Base-by-base conservation (phyloP, 306 rosid genomes). In the Urtica urens region DNA sequence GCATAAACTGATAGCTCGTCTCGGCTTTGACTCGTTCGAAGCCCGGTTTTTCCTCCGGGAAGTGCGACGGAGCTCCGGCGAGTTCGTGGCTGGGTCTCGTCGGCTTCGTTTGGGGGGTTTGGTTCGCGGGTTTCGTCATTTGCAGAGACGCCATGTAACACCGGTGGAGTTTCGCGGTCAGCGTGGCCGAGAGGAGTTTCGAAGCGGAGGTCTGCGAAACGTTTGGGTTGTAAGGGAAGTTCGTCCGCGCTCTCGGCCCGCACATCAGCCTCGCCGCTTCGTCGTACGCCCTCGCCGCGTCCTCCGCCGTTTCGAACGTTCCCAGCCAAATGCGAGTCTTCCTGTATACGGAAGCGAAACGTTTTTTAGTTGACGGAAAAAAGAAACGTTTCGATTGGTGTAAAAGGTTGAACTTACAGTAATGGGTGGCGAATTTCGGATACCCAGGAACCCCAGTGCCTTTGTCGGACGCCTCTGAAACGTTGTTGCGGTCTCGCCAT, bases 391-490 rank as follows among this genome's bases (percentile, higher is more conserved):
- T 58, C 55, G 20, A 41, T 2, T 10, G 21, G 49, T n/a, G n/a
- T n/a, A n/a, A n/a, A n/a, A n/a, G n/a, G n/a, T 42, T 55, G 14
- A 12, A 51, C 94, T 71, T 77, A 90, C 97, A 90, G 60, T 20
- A 90, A 69, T 17, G 97, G 97, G 51, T 90, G 97, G 29, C 97
- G 88, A 62, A 90, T 90, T 68, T 90, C 97, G 0, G 97, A 90
- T 53, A 90, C 97, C 97, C 97, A 90, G 41, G 97, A 90, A 47
- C 97, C 97, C 97, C 97, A 90, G 23, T 90, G 97, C 78, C 97
- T 76, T 62, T 90, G 97, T 64, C 95, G 80, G 41, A 90, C 97
- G 10, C 97, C 97, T 69, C 97, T 80, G 48, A 65, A 90, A 39
- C 95, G 72, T 62, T 90, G 97, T 69, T 81, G 95, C 24, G 93